Percentiles rank a stretch among this genome's conserved stretches.
Conservation (phyloP, 176 grass and related monocot species). For the Carex scoparia region DNA sequence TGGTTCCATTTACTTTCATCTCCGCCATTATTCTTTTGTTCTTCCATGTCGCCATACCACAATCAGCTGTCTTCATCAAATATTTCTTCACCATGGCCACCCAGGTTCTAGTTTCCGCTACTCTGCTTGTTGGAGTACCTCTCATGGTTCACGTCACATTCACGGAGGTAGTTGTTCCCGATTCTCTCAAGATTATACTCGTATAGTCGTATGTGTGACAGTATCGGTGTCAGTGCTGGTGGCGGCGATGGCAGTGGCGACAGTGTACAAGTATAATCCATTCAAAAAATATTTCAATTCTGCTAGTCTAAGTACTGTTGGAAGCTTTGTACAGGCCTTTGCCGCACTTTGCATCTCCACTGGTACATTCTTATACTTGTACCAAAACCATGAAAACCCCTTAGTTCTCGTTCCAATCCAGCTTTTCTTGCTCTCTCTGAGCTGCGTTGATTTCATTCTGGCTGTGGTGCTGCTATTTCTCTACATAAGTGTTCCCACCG, state of each 20-base stretch:
- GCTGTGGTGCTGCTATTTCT: neutral
- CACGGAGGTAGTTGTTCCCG: neutral
- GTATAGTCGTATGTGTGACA: too few species aligned
- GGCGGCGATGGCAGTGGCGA: neutral
- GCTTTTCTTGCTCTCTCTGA: neutral
- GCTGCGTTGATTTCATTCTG: neutral
- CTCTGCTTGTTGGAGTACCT: neutral
- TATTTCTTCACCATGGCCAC: neutral
- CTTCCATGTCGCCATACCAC: neutral
- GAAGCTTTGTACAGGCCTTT: neutral
- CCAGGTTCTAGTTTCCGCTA: neutral
- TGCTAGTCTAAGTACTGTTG: neutral
- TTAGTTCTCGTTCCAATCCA: neutral
- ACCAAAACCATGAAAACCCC: neutral
- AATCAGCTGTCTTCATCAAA: neutral
- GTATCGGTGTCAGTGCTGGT: too few species aligned
- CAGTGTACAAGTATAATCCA: neutral
- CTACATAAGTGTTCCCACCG: neutral
- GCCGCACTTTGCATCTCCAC: neutral
- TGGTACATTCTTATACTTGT: neutral
- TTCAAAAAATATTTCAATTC: neutral
- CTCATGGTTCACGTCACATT: neutral
- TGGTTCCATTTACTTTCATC: neutral
- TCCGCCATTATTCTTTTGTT: slow-evolving; percentile 7
- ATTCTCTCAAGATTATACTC: neutral